These are phyloP conservation scores for Gossypium davidsonii DNA, from an alignment of 441 rosid genomes.

Conservation along the genomic window DNA sequence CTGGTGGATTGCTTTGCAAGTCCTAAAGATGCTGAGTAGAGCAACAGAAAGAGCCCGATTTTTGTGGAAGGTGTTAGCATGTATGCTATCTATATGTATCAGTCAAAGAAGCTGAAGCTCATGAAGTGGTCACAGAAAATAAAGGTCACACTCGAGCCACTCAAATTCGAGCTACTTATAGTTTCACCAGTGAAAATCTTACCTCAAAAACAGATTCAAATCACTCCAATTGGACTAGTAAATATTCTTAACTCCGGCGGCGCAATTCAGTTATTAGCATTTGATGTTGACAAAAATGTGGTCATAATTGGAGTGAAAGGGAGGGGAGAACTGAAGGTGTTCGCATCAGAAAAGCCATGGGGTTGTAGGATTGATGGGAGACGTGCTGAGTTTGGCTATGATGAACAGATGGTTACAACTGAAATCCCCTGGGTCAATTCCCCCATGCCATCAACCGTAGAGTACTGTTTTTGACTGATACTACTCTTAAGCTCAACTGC, in stretches of 20 bases:
- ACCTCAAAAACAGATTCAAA: constrained; percentile 19
- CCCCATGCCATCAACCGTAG: neutral
- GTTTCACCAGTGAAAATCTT: constrained; percentile 19
- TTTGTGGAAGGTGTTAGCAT: constrained; percentile 1
- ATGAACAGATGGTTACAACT: constrained; percentile 17
- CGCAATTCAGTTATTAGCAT: constrained; percentile 43
- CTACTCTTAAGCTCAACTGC: too few relatives aligned
- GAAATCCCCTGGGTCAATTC: constrained; percentile 20
- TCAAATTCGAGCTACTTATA: constrained; percentile 18
- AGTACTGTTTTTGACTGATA: neutral
- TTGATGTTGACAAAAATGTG: constrained; percentile 13
- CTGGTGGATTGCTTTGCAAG: constrained; percentile 9
- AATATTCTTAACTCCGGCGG: constrained; percentile 80
- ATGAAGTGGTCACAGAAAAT: constrained; percentile 7
- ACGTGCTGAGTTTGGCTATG: constrained; percentile 12
- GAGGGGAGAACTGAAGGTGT: constrained; percentile 23
- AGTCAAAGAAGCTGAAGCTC: constrained; percentile 16
- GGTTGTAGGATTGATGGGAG: constrained; percentile 20
- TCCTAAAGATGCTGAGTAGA: constrained; percentile 24
- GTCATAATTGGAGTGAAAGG: constrained; percentile 24
- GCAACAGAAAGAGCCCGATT: constrained; percentile 15
- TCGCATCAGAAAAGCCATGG: constrained; percentile 26
- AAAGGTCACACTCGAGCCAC: constrained; percentile 20
- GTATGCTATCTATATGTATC: constrained; percentile 17
- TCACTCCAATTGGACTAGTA: constrained; percentile 64